Evolutionary conservation across 1,284 basidiomycete genomes (phyloP).

Genomic region (Rhodotorula sp.): DNA sequence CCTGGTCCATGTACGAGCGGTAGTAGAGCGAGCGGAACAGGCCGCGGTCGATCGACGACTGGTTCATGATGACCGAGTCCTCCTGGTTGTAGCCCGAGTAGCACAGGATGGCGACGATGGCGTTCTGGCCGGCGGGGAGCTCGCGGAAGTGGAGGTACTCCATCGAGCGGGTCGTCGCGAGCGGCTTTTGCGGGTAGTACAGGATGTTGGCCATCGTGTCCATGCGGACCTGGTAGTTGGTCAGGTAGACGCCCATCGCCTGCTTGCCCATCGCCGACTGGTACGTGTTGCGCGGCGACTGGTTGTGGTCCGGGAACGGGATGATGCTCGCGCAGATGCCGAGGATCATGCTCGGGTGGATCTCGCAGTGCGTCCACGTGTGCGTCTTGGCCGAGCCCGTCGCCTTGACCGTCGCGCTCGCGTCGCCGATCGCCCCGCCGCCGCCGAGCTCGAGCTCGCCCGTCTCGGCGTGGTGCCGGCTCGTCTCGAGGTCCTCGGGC

Average conservation of each 20-base stretch:
- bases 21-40: slow-evolving; percentile 99
- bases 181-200: slow-evolving; percentile 98
- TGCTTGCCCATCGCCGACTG: slow-evolving; percentile 99
- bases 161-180: slow-evolving; percentile 98
- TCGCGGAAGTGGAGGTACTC: slow-evolving; percentile 98
- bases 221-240: slow-evolving; percentile 95
- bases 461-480: slow-evolving; percentile 60
- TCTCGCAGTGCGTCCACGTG: slow-evolving; percentile 98
- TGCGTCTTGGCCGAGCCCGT: slow-evolving; percentile 54
- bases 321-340: slow-evolving; percentile 98
- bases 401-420: slow-evolving; percentile 56
- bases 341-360: slow-evolving; percentile 98
- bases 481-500: slow-evolving; percentile 87
- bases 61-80: slow-evolving; percentile 99
- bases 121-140: slow-evolving; percentile 95
- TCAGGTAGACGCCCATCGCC: slow-evolving; percentile 97
- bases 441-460: slow-evolving; percentile 18
- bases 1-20: slow-evolving; percentile 89
- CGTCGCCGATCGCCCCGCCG: neutral
- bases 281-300: slow-evolving; percentile 99
- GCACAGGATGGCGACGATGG: slow-evolving; percentile 96
- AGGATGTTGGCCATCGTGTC: slow-evolving; percentile 98
- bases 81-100: slow-evolving; percentile 99
- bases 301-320: slow-evolving; percentile 99
- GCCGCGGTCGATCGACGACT: slow-evolving; percentile 95